Percentiles rank a stretch among this genome's conserved stretches.
Conservation (phyloP, 805 yeast species). For the Ogataea kodamae region DNA sequence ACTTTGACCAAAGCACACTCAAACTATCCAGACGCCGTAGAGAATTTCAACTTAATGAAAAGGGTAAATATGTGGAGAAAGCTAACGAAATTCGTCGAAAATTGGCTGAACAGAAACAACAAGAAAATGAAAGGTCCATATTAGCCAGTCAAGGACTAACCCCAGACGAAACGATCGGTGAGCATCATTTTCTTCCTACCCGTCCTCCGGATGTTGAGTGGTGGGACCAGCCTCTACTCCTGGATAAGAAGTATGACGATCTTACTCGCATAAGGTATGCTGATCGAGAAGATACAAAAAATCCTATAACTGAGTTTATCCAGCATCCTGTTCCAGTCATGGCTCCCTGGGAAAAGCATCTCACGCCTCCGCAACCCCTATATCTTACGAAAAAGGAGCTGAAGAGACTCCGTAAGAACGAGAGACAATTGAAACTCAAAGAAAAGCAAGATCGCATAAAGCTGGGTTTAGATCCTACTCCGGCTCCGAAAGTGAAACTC, state of each 20-base stretch:
- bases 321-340: conserved; percentile 76
- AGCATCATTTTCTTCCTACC: conserved; percentile 45
- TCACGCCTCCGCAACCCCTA: conserved; percentile 42
- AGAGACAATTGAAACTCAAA: conserved; percentile 57
- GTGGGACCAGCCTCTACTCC: conserved; percentile 76
- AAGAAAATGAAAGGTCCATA: conserved; percentile 31
- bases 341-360: conserved; percentile 54
- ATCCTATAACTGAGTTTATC: conserved; percentile 63
- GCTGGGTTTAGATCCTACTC: conserved; percentile 81
- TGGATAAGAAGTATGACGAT: conserved; percentile 34
- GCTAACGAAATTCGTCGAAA: conserved; percentile 51
- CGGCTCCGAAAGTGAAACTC: conserved; percentile 82
- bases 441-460: conserved; percentile 75
- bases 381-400: conserved; percentile 73
- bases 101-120: conserved; percentile 32
- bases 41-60: conserved; percentile 49
- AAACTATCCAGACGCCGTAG: conserved; percentile 28
- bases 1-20: conserved; percentile 30
- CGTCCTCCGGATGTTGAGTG: conserved; percentile 72
- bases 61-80: conserved; percentile 59
- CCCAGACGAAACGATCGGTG: conserved; percentile 54
- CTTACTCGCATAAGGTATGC: conserved; percentile 36
- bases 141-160: conserved; percentile 39
- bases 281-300: conserved; percentile 35
- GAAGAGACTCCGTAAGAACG: conserved; percentile 68